phyloP scores from a whole-genome alignment of 2,329 filamentous ascomycete species.

The Pseudogymnoascus sp. region DNA sequence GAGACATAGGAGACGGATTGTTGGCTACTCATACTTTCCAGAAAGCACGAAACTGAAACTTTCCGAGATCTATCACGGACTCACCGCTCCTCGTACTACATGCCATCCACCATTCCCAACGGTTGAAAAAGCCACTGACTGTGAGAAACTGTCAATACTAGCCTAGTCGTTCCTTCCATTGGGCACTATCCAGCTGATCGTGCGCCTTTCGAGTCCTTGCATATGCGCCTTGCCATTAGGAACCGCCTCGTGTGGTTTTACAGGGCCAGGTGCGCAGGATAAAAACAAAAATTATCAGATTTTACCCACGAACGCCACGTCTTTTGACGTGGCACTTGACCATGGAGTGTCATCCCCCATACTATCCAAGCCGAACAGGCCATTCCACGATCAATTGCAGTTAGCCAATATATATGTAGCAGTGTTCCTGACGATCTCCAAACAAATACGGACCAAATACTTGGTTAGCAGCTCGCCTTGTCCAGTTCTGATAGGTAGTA shows the following conservation, averaged over 20 bases:
- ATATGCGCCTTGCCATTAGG: constrained; percentile 3
- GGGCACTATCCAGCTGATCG: background rate
- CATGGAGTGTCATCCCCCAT: background rate
- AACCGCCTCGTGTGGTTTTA: background rate
- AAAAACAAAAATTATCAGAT: constrained; percentile 2
- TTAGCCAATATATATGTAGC: background rate
- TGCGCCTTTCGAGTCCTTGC: background rate
- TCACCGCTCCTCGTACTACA: too few relatives aligned
- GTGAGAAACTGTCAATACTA: background rate
- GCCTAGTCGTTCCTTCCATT: background rate
- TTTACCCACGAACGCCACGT: background rate
- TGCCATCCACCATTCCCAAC: background rate
- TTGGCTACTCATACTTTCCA: background rate
- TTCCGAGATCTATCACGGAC: background rate
- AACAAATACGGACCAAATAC: background rate
- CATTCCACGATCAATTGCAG: background rate
- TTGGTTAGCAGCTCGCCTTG: background rate
- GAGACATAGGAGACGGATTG: background rate
- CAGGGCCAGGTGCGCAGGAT: background rate
- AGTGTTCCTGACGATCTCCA: constrained; percentile 3
- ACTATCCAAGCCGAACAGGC: background rate
- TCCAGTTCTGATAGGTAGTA: background rate
- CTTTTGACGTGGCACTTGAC: constrained; percentile 6
- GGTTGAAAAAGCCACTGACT: background rate
- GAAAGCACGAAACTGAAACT: background rate